These are phyloP conservation scores for Oryza longistaminata DNA, from an alignment of 176 grass and related monocot genomes.

Conservation along the genomic window DNA sequence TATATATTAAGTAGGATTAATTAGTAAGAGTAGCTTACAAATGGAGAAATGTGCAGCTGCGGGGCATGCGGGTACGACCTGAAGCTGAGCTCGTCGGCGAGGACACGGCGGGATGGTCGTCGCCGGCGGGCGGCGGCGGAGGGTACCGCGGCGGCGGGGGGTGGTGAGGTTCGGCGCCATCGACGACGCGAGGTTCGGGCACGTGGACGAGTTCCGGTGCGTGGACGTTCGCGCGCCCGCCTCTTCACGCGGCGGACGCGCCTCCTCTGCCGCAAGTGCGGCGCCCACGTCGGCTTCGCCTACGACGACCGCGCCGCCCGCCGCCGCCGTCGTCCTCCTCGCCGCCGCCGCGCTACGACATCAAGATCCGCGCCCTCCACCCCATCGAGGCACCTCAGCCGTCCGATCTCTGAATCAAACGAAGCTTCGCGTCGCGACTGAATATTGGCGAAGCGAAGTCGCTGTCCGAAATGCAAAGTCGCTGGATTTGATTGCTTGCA, in stretches of 20 bases:
- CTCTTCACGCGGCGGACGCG: constrained; percentile 51
- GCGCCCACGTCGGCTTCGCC: constrained; percentile 36
- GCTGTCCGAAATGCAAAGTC: neutral
- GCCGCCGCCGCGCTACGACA: too few relatives aligned
- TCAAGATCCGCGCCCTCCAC: too few relatives aligned
- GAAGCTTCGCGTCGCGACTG: too few relatives aligned
- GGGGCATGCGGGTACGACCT: constrained; percentile 55
- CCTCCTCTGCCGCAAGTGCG: constrained; percentile 64
- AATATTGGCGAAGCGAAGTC: neutral
- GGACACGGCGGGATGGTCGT: constrained; percentile 50
- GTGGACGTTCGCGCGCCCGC: constrained; percentile 42
- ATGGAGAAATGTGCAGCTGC: constrained; percentile 35
- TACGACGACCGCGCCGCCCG: constrained; percentile 34
- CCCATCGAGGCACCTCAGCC: neutral
- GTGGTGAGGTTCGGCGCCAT: constrained; percentile 57
- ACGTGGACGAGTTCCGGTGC: constrained; percentile 58
- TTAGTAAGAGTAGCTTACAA: too few relatives aligned
- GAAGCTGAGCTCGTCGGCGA: constrained; percentile 48
- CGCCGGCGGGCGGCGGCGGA: neutral
- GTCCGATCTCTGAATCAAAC: neutral
- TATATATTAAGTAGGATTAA: neutral
- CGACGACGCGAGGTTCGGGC: constrained; percentile 61
- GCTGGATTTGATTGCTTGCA: constrained; percentile 1
- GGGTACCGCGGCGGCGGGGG: constrained; percentile 25
- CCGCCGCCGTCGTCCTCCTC: too few relatives aligned